Evolutionary conservation across 2,329 filamentous ascomycete genomes (phyloP).

Genomic region (Dactylellina parvicollis): DNA sequence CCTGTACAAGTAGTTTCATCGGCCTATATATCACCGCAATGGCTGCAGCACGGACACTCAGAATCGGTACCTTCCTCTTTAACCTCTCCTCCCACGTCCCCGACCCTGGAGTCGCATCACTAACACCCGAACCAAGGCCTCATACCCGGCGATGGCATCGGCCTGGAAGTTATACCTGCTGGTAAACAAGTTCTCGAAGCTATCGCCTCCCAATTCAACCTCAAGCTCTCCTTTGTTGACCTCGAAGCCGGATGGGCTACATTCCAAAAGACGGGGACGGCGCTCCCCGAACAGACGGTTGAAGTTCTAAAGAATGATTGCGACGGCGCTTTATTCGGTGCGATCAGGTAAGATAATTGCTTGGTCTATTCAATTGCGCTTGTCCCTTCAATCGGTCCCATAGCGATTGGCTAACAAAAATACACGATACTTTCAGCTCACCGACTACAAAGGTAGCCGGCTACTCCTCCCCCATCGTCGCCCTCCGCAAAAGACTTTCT

Average conservation of each 20-base stretch:
- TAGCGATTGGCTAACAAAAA: not conserved
- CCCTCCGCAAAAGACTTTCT: constrained; percentile 91
- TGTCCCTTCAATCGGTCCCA: not conserved
- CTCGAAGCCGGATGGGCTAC: constrained; percentile 92
- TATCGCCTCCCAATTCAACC: constrained; percentile 84
- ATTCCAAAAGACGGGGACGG: constrained; percentile 87
- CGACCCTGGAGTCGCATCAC: not conserved
- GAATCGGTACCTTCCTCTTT: constrained; percentile 49
- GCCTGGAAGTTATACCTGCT: constrained; percentile 96
- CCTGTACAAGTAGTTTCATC: not conserved
- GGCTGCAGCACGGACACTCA: constrained; percentile 49
- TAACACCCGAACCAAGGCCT: constrained; percentile 71
- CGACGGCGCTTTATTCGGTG: constrained; percentile 94
- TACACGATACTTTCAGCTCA: constrained; percentile 68
- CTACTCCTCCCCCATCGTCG: constrained; percentile 96
- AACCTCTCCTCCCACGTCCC: not conserved
- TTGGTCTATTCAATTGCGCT: too few species aligned
- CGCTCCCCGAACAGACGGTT: constrained; percentile 89
- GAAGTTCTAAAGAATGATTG: constrained; percentile 88
- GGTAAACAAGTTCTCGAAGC: constrained; percentile 92
- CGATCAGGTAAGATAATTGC: constrained; percentile 82
- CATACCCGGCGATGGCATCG: constrained; percentile 97
- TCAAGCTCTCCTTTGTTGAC: constrained; percentile 94
- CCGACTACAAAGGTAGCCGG: constrained; percentile 89
- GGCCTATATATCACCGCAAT: constrained; percentile 15